Evolutionary conservation across 2,329 filamentous ascomycete genomes (phyloP), one percentile per base, ranked within the genome.

Genomic region (Graphiopsis chlorocephala): DNA sequence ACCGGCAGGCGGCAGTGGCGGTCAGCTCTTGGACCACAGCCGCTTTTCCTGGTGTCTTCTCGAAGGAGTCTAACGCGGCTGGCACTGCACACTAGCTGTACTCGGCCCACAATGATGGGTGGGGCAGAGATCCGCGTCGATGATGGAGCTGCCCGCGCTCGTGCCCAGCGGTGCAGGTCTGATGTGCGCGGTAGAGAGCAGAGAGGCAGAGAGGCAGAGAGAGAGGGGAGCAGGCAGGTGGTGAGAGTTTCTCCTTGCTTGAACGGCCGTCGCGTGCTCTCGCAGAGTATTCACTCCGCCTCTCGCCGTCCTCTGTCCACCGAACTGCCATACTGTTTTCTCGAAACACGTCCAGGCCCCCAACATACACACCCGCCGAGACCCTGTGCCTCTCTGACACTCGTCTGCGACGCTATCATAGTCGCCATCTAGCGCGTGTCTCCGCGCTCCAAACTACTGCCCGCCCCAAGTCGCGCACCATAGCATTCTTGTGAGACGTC

Each of bases 201-300:
- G 20, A 25, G 47, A 50, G 14, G 23, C 2, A 45, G 15, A 10
- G n/a, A n/a, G n/a, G 38, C 38, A 17, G 15, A 28, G n/a, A 28
- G 50, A 53, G 50, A 53, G 50, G 26, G 26, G 28, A n/a, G 50
- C 26, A 20, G 45, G 23, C 20, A 26, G 26, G 57, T 60, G 25
- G 57, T 60, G 58, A 61, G 60, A 55, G 60, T 23, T 50, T 62
- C 60, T 62, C 60, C 60, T 62, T 62, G 60, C 60, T 62, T 62
- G 47, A 48, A 42, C 60, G 31, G 15, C 26, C 48, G 48, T 62
- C 60, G 60, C 60, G 48, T 62, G 60, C 60, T 29, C 60, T 20
- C 25, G 60, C 60, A 62, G 48, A 62, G 23, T 62, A 55, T 55
- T 62, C 48, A 45, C 48, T 29, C 28, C 42, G 29, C 17, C 35